Evolutionary conservation across 495 filamentous ascomycete genomes (phyloP), one percentile per base, ranked within the genome.

Genomic region (Aspergillus homomorphus): DNA sequence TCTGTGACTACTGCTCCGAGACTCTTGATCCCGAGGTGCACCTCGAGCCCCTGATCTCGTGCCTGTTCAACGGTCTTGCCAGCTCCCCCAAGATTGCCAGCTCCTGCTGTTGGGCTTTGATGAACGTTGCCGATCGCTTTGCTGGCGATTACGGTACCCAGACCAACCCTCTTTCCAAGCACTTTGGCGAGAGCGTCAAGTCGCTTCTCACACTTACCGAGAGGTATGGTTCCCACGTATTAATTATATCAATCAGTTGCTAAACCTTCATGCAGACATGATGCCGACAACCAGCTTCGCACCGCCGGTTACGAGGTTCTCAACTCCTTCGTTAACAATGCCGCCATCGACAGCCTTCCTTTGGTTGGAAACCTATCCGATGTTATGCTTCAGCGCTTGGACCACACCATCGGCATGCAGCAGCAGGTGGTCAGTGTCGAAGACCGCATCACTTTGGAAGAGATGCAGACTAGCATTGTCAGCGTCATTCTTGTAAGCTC

Each of bases 251-350:
- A 28, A 0, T 0, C 19, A 14, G 26, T 26, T 57, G 61, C 59
- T 62, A 59, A 67, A 52, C 12, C 33, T 48, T 53, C 20, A 3
- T 45, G 1, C 56, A 85, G 83, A 65, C 74, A 81, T 62, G 90
- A 91, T 69, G 81, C 85, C n/a, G 95, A 98, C 63, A 90, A 91
- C 61, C 84, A 92, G 66, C 86, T 98, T n/a, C 89, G 94, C 53
- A 98, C 94, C 60, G 95, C 94, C 49, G 92, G 93, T n/a, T 98
- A 98, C 64, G 94, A 98, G 71, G 94, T 98, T 44, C 82, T 98
- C 33, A 96, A 92, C 73, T 86, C 90, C 0, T 98, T 97, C 65
- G 89, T 98, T 50, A 86, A 86, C 56, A 94, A 91, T 69, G 82
- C 92, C 60, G 95, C 92, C 18, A 87, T 87, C 54, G 91, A 96